Evolutionary conservation across 169 alveolate genomes (phyloP).

Genomic region (Cryptosporidium parvum): DNA sequence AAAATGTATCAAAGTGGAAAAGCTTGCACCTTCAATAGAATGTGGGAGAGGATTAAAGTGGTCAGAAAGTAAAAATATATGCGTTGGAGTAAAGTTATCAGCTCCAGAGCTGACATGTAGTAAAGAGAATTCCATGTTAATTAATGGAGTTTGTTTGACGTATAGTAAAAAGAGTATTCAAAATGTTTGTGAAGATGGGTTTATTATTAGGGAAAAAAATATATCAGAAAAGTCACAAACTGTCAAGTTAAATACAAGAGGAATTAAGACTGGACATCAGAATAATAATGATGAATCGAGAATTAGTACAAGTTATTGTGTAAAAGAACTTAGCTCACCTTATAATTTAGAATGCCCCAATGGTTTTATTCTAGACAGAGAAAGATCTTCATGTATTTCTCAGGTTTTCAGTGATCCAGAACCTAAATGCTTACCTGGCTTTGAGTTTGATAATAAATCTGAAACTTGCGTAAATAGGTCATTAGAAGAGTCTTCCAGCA

Average conservation of each 20-base stretch:
- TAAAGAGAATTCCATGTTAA: constrained; percentile 51
- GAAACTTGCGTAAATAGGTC: constrained; percentile 35
- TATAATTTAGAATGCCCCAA: constrained; percentile 38
- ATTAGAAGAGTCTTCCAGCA: constrained; percentile 37
- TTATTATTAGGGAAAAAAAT: constrained; percentile 16
- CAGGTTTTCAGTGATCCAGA: constrained; percentile 65
- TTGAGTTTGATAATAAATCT: constrained; percentile 20
- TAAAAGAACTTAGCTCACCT: constrained; percentile 27
- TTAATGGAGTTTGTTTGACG: constrained; percentile 68
- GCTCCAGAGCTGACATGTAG: constrained; percentile 50
- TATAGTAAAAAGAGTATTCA: constrained; percentile 31
- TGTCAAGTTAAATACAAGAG: constrained; percentile 50
- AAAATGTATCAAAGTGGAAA: constrained; percentile 32
- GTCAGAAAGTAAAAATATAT: constrained; percentile 46
- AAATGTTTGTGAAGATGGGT: constrained; percentile 69
- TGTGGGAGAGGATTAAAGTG: constrained; percentile 75
- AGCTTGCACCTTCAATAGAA: constrained; percentile 41
- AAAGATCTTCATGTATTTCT: constrained; percentile 37
- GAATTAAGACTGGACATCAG: constrained; percentile 17
- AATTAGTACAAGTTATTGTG: constrained; percentile 19
- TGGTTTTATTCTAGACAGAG: constrained; percentile 25
- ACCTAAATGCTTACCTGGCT: constrained; percentile 48
- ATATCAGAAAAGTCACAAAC: not conserved
- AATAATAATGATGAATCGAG: not conserved
- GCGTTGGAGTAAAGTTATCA: constrained; percentile 64